phyloP scores from a whole-genome alignment of 1,284 basidiomycete species.

The Malassezia arunalokei region DNA sequence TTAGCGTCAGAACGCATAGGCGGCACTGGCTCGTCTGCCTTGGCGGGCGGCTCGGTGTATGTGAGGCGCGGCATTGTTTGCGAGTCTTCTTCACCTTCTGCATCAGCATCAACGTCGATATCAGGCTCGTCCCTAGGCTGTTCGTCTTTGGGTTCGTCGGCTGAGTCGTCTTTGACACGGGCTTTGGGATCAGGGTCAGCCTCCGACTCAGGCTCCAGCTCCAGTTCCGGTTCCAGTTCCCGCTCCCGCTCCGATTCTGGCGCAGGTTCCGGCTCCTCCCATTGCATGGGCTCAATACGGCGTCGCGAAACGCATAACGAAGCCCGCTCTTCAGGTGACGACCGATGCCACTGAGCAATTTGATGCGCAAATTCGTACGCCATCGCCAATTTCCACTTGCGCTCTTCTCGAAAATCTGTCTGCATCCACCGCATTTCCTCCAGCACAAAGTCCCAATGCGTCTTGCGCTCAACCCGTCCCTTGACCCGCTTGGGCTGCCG shows the following conservation, averaged over 20 bases:
- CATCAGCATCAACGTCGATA: constrained; percentile 20
- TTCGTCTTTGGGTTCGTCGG: neutral
- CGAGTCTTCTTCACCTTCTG: constrained; percentile 15
- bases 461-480: constrained; percentile 65
- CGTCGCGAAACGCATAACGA: constrained; percentile 51
- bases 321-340: constrained; percentile 56
- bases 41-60: constrained; percentile 19
- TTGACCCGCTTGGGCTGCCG: constrained; percentile 89
- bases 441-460: constrained; percentile 88
- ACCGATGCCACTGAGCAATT: constrained; percentile 74
- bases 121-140: neutral
- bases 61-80: constrained; percentile 2
- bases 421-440: constrained; percentile 99
- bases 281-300: neutral
- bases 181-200: constrained; percentile 17
- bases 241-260: neutral
- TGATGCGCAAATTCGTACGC: constrained; percentile 75
- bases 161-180: constrained; percentile 17
- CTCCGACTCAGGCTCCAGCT: neutral
- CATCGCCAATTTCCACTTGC: constrained; percentile 76
- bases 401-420: constrained; percentile 83
- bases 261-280: constrained; percentile 6
- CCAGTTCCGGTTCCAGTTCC: neutral
- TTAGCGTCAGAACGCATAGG: constrained; percentile 18
- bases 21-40: constrained; percentile 19